Percentiles rank a stretch among this genome's conserved stretches.
Evolutionary conservation across 352 stramenopile species (phyloP).

Genomic region (Thalassiosira livingstoniorum): DNA sequence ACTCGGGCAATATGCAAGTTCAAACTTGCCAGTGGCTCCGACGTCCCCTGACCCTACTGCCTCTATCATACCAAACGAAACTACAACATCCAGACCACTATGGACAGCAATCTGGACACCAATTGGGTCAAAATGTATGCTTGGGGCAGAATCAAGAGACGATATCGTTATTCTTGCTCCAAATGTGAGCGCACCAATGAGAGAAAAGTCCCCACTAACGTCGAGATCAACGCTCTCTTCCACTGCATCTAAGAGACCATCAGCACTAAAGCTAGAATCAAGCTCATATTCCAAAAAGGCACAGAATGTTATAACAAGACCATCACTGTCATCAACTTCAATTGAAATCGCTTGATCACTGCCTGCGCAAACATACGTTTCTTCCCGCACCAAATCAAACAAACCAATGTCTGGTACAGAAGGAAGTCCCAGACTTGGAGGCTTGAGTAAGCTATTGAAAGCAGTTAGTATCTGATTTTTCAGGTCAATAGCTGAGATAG

Average conservation of each 20-base stretch:
- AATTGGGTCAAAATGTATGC: no score
- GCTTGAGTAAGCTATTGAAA: conserved; percentile 30
- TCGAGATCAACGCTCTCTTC: conserved; percentile 35
- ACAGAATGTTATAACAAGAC: conserved; percentile 44
- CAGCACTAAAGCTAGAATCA: conserved; percentile 6
- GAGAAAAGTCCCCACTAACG: conserved; percentile 12
- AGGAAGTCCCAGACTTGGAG: background rate
- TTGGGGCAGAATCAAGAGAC: no score
- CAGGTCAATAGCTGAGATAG: conserved; percentile 37
- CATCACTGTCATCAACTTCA: conserved; percentile 22
- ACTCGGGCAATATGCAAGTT: conserved; percentile 36
- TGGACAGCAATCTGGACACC: conserved; percentile 34
- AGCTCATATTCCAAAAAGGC: conserved; percentile 49
- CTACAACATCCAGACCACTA: conserved; percentile 5
- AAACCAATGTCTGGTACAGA: conserved; percentile 28
- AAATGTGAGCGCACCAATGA: conserved; percentile 40
- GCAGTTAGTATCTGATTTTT: conserved; percentile 24
- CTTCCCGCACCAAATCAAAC: conserved; percentile 22
- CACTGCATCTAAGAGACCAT: conserved; percentile 23
- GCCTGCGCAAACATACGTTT: conserved; percentile 40
- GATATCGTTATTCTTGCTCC: no score
- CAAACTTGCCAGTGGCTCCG: conserved; percentile 11
- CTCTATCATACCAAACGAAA: conserved; percentile 49
- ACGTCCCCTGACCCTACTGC: conserved; percentile 5
- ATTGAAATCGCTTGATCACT: conserved; percentile 52